Conservation (phyloP, 2,329 filamentous ascomycete species). For the Xylaria sp. region DNA sequence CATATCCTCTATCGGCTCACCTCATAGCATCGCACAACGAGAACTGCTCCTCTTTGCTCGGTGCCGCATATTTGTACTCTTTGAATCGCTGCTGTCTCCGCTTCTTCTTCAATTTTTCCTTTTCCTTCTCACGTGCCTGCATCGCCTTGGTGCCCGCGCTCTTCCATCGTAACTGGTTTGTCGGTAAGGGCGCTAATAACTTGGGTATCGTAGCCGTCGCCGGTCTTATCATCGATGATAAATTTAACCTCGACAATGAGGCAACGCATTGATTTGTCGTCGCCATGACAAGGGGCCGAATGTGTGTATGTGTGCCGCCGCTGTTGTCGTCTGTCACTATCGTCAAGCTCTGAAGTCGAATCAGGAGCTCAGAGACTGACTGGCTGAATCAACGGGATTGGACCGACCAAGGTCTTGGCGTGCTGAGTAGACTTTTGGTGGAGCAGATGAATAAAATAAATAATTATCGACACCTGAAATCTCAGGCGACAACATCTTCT, state of each 20-base stretch:
- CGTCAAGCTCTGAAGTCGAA: conserved; percentile 27
- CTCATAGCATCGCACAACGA: conserved; percentile 92
- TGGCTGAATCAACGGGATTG: neutral
- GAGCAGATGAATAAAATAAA: conserved; percentile 15
- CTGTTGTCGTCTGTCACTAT: conserved; percentile 15
- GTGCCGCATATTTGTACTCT: conserved; percentile 66
- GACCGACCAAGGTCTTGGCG: neutral
- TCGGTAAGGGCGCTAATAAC: conserved; percentile 53
- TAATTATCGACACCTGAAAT: conserved; percentile 27
- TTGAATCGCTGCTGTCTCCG: conserved; percentile 68
- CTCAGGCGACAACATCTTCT: conserved; percentile 33
- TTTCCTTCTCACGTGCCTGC: conserved; percentile 55
- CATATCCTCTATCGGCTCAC: too few relatives aligned
- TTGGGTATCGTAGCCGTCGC: conserved; percentile 51
- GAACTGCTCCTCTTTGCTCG: conserved; percentile 73
- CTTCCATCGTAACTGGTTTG: conserved; percentile 52
- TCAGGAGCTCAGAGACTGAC: conserved; percentile 7
- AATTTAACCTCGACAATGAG: conserved; percentile 58
- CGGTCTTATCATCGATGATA: conserved; percentile 51
- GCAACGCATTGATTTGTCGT: conserved; percentile 59
- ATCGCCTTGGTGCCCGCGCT: conserved; percentile 37
- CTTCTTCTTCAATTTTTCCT: conserved; percentile 61
- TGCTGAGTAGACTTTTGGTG: conserved; percentile 5
- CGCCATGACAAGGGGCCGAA: conserved; percentile 49
- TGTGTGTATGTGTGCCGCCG: neutral